phyloP scores from a whole-genome alignment of 129 eudicot genomes.

The Rutidosis leptorrhynchoides region DNA sequence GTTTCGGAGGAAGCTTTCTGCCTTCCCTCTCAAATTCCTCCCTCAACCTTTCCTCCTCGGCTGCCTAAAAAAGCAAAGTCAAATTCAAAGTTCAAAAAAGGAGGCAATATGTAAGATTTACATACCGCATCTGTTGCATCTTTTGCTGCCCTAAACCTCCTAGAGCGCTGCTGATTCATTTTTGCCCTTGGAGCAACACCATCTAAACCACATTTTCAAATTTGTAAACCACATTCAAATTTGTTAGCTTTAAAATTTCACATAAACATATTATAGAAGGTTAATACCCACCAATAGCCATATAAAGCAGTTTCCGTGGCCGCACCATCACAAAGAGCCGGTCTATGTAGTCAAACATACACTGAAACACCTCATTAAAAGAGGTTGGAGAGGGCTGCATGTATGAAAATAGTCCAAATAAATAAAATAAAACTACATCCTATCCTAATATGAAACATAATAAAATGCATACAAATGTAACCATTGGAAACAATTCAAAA shows the following conservation, averaged over 20 bases:
- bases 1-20: constrained; percentile 90
- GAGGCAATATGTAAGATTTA: constrained; percentile 14
- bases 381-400: constrained; percentile 97
- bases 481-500: neutral
- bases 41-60: constrained; percentile 90
- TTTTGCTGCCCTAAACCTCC: constrained; percentile 98
- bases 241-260: neutral
- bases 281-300: constrained; percentile 56
- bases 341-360: constrained; percentile 64
- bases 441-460: constrained; percentile 5
- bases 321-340: constrained; percentile 54
- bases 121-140: constrained; percentile 97
- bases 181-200: constrained; percentile 99
- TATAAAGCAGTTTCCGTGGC: constrained; percentile 55
- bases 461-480: neutral
- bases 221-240: constrained; percentile 8
- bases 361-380: constrained; percentile 90
- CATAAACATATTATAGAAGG: too few species aligned
- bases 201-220: constrained; percentile 45
- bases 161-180: constrained; percentile 98
- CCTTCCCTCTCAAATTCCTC: constrained; percentile 96
- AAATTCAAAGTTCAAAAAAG: neutral
- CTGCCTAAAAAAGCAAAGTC: constrained; percentile 53
- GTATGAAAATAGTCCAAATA: constrained; percentile 19
- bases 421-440: neutral